Evolutionary conservation across 768 basidiomycete species (phyloP), one percentile per base, ranked within the genome.

Genomic region (Lentinula lateritia): DNA sequence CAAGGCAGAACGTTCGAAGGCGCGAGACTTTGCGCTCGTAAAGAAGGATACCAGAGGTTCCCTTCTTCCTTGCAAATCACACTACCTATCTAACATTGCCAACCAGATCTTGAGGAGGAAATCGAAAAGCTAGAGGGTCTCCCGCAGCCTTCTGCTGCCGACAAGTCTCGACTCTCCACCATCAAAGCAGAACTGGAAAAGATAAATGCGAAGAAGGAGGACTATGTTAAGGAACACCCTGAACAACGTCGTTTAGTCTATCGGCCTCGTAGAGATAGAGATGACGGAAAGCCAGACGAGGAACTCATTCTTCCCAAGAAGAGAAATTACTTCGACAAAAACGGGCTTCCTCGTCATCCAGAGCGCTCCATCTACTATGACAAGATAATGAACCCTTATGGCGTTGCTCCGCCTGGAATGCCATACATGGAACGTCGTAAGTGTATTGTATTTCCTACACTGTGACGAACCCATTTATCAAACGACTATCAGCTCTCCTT

Each of bases 351-450:
- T 64, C 80, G 89, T 58, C 92, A 94, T 75, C 95, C 95, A n/a
- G 93, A 92, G 69, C 81, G 92, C 65, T 93, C 91, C 73, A 78
- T 95, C 39, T 98, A 96, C 72, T 98, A 94, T 75, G 91, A 98
- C 67, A 83, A 91, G 34, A 83, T 94, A 45, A 88, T 95, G 84
- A 98, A 98, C 70, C 93, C 94, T 23, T 95, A 80, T 69, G 95
- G 95, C 34, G 91, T 94, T 16, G 87, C 95, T 18, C 95, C 95
- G 45, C 96, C 95, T 12, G 96, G 96, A 6, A 93, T 97, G 94
- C 93, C 92, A n/a, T 98, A 97, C 73, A 76, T 84, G 61, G 93
- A 98, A 71, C 75, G 89, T 75, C 83, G 95, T 95, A 67, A 74
- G 90, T 78, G 5, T 39, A 28, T 10, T 48, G 5, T 13, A 20